phyloP scores from a whole-genome alignment of 768 basidiomycete species.

The Suillus luteus region DNA sequence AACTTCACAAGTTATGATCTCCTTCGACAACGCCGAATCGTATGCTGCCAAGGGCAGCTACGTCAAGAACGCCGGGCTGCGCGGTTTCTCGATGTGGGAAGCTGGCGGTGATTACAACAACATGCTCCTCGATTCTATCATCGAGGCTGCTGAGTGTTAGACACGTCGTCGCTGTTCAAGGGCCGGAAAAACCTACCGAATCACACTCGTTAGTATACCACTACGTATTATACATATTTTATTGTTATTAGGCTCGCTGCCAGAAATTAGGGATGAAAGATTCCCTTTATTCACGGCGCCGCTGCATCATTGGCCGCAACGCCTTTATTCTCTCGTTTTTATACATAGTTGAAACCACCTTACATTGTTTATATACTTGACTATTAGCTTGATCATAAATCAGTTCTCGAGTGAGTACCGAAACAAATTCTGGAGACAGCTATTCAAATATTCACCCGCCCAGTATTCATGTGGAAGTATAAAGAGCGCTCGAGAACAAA shows the following conservation, averaged over 20 bases:
- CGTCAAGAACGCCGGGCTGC: constrained; percentile 53
- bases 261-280: background rate
- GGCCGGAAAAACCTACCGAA: background rate
- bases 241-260: background rate
- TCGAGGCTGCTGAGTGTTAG: background rate
- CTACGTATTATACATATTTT: background rate
- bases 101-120: constrained; percentile 64
- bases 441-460: background rate
- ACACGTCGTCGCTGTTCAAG: background rate
- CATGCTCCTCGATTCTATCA: constrained; percentile 60
- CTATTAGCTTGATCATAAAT: background rate
- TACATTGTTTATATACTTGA: background rate
- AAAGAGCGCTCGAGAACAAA: background rate
- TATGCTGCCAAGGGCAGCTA: constrained; percentile 63
- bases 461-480: background rate
- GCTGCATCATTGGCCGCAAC: background rate
- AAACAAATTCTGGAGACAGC: background rate
- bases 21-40: constrained; percentile 64
- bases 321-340: background rate
- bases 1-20: constrained; percentile 55
- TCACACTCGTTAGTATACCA: background rate
- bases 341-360: background rate
- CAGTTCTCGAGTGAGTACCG: background rate
- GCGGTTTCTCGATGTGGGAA: constrained; percentile 75
- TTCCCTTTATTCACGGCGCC: background rate